Evolutionary conservation across 495 filamentous ascomycete species (phyloP).

Genomic region (Glonium stellatum): DNA sequence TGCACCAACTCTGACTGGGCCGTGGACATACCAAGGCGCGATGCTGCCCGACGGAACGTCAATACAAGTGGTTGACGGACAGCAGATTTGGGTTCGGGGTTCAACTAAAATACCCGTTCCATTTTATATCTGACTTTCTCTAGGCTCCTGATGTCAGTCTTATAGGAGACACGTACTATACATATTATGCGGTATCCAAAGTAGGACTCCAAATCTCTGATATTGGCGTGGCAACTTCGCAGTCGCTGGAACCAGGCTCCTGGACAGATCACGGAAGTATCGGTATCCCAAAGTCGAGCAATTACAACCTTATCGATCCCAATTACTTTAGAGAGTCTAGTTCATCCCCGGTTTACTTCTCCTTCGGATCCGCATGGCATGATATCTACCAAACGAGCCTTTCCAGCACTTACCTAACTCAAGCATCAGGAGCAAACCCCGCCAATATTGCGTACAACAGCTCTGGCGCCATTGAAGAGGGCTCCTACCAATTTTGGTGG

Average conservation of each 20-base stretch:
- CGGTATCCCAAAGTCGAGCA: conserved; percentile 39
- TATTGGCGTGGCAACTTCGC: conserved; percentile 62
- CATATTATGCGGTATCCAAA: conserved; percentile 61
- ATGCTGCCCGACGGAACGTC: conserved; percentile 49
- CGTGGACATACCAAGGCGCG: conserved; percentile 55
- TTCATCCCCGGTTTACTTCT: conserved; percentile 45
- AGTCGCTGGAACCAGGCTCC: conserved; percentile 50
- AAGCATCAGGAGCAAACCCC: conserved; percentile 25
- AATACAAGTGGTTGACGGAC: conserved; percentile 47
- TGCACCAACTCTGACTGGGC: conserved; percentile 50
- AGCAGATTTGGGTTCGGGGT: conserved; percentile 51
- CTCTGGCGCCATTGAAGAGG: conserved; percentile 22
- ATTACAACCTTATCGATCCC: conserved; percentile 65
- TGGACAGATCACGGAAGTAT: conserved; percentile 53
- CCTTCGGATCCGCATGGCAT: conserved; percentile 64
- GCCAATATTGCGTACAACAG: conserved; percentile 51
- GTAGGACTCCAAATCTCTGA: conserved; percentile 55
- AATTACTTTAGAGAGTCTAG: conserved; percentile 47
- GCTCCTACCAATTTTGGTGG: conserved; percentile 37
- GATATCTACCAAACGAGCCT: conserved; percentile 57
- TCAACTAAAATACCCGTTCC: background rate
- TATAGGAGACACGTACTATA: conserved; percentile 51
- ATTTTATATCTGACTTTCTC: background rate
- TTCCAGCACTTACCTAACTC: conserved; percentile 31
- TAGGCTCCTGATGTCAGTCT: conserved; percentile 61